These are phyloP conservation scores for Corynascus novoguineensis DNA, from an alignment of 495 filamentous ascomycete species.

Conservation along the genomic window DNA sequence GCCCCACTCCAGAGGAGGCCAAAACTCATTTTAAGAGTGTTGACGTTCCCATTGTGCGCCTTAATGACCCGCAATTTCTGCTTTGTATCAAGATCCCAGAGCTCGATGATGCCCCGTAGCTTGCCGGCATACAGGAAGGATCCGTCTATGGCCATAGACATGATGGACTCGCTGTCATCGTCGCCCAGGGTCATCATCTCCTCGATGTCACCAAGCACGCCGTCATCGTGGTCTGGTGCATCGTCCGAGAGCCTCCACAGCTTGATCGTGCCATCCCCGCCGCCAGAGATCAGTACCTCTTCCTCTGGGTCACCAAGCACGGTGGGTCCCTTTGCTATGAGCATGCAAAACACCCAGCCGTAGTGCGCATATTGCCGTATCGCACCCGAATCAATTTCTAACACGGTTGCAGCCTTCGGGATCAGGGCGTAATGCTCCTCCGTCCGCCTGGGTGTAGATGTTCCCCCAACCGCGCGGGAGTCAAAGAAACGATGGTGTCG, in stretches of 20 bases:
- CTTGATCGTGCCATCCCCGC: conserved; percentile 89
- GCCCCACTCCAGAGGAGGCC: conserved; percentile 80
- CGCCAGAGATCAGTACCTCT: conserved; percentile 81
- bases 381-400: conserved; percentile 79
- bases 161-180: conserved; percentile 70
- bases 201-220: conserved; percentile 46
- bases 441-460: conserved; percentile 61
- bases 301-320: conserved; percentile 59
- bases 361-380: conserved; percentile 87
- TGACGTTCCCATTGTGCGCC: conserved; percentile 74
- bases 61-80: conserved; percentile 83
- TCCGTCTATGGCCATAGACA: conserved; percentile 77
- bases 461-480: conserved; percentile 76
- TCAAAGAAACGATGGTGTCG: conserved; percentile 95
- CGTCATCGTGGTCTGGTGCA: conserved; percentile 28
- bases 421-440: conserved; percentile 45
- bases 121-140: conserved; percentile 87
- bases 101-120: conserved; percentile 82
- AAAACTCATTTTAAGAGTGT: conserved; percentile 75
- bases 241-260: conserved; percentile 66
- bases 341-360: conserved; percentile 95
- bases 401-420: conserved; percentile 51
- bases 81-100: conserved; percentile 94
- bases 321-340: conserved; percentile 60
- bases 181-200: conserved; percentile 66